A percentile compares a stretch with the other conserved stretches of the same genome.
Evolutionary conservation across 176 grass and related monocot genomes (phyloP).

Genomic region (Raddia distichophylla): DNA sequence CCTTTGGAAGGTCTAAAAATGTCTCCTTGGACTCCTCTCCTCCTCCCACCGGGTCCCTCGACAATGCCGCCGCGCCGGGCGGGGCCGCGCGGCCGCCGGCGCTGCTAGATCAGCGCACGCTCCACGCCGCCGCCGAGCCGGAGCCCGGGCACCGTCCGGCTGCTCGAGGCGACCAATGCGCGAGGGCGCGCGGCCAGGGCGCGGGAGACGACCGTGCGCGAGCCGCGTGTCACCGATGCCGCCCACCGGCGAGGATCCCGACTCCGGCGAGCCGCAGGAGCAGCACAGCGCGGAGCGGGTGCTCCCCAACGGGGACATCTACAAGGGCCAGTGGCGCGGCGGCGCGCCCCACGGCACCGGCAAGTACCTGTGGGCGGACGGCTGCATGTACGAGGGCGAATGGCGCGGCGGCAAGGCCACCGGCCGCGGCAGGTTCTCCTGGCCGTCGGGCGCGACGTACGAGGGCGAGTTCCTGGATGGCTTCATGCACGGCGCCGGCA

Average conservation of each 20-base stretch:
- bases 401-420: slow-evolving; percentile 73
- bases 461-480: slow-evolving; percentile 82
- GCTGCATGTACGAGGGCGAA: slow-evolving; percentile 90
- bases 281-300: slow-evolving; percentile 39
- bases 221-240: slow-evolving; percentile 63
- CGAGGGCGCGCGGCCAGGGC: slow-evolving; percentile 44
- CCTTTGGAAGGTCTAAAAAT: slow-evolving; percentile 44
- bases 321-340: slow-evolving; percentile 65
- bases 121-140: slow-evolving; percentile 24
- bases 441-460: slow-evolving; percentile 82
- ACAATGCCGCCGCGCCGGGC: slow-evolving; percentile 63
- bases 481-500: slow-evolving; percentile 74
- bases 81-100: slow-evolving; percentile 47
- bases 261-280: slow-evolving; percentile 31
- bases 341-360: slow-evolving; percentile 64
- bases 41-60: slow-evolving; percentile 37
- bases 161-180: slow-evolving; percentile 51
- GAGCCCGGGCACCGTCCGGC: slow-evolving; percentile 26
- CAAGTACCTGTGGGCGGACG: slow-evolving; percentile 83
- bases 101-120: slow-evolving; percentile 36
- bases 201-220: slow-evolving; percentile 33
- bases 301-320: slow-evolving; percentile 76
- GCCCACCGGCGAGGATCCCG: slow-evolving; percentile 53
- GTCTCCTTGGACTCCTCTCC: slow-evolving; percentile 37
- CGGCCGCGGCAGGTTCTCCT: slow-evolving; percentile 75